These are phyloP conservation scores for Talaromyces sp. DNA, from an alignment of 2,329 filamentous ascomycete species.

Conservation along the genomic window DNA sequence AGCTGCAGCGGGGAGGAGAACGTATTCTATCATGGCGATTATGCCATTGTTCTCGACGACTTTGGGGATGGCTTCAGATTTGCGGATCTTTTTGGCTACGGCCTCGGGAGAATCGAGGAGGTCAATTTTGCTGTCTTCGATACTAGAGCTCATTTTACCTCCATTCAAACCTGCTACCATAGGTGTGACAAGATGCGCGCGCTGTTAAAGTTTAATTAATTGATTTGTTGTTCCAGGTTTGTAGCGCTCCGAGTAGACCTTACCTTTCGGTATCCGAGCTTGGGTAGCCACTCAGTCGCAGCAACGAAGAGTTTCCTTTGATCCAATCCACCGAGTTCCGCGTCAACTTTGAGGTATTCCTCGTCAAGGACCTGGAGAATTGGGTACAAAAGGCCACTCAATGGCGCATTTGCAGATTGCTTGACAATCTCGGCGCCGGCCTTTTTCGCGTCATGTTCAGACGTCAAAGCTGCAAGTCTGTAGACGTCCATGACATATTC, in stretches of 20 bases:
- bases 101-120: conserved; percentile 74
- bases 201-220: conserved; percentile 22
- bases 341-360: conserved; percentile 81
- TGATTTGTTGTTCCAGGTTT: not conserved
- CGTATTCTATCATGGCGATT: conserved; percentile 79
- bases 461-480: conserved; percentile 66
- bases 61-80: conserved; percentile 74
- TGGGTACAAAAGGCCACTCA: conserved; percentile 76
- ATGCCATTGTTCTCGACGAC: conserved; percentile 82
- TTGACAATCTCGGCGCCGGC: conserved; percentile 94
- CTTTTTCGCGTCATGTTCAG: conserved; percentile 69
- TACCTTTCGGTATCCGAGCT: conserved; percentile 70
- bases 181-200: conserved; percentile 73
- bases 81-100: conserved; percentile 79
- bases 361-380: conserved; percentile 90
- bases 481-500: conserved; percentile 87
- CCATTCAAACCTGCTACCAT: conserved; percentile 85
- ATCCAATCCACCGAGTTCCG: conserved; percentile 67
- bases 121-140: conserved; percentile 82
- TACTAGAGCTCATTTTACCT: conserved; percentile 81
- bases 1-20: conserved; percentile 67
- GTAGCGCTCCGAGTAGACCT: not conserved
- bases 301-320: conserved; percentile 77
- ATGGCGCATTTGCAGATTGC: conserved; percentile 72
- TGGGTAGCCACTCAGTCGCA: conserved; percentile 79